These are phyloP conservation scores for Daedaleopsis nitida DNA, from an alignment of 768 basidiomycete species.

Conservation along the genomic window DNA sequence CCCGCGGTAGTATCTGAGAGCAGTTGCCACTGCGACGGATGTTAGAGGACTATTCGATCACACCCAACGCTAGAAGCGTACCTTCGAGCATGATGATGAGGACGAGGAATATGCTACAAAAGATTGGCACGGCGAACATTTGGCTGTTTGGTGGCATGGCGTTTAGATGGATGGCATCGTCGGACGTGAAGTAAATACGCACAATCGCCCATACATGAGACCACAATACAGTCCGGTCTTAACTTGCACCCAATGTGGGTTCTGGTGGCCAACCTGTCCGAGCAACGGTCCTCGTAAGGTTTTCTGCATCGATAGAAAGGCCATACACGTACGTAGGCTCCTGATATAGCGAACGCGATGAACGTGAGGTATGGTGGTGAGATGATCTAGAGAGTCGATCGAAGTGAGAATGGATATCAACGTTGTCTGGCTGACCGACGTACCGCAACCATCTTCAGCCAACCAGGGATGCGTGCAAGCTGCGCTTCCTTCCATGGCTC, in stretches of 20 bases:
- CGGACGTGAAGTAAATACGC: not conserved
- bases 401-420: not conserved
- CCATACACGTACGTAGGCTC: conserved; percentile 25
- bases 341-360: conserved; percentile 39
- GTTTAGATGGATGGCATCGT: not conserved
- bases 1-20: conserved; percentile 44
- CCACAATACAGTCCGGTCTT: conserved; percentile 54
- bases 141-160: not conserved
- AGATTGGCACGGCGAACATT: conserved; percentile 41
- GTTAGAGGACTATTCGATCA: not conserved
- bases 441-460: conserved; percentile 31
- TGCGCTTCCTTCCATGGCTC: conserved; percentile 23
- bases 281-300: not conserved
- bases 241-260: conserved; percentile 29
- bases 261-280: conserved; percentile 15
- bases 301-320: not conserved
- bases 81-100: conserved; percentile 50
- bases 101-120: conserved; percentile 42
- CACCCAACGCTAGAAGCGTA: conserved; percentile 23
- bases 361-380: conserved; percentile 45
- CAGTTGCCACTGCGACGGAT: conserved; percentile 42
- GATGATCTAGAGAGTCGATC: conserved; percentile 32
- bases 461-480: conserved; percentile 26
- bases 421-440: not conserved
- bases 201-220: conserved; percentile 15